These are phyloP conservation scores for Fusarium goolgardi DNA, from an alignment of 2,329 filamentous ascomycete species.

Conservation along the genomic window DNA sequence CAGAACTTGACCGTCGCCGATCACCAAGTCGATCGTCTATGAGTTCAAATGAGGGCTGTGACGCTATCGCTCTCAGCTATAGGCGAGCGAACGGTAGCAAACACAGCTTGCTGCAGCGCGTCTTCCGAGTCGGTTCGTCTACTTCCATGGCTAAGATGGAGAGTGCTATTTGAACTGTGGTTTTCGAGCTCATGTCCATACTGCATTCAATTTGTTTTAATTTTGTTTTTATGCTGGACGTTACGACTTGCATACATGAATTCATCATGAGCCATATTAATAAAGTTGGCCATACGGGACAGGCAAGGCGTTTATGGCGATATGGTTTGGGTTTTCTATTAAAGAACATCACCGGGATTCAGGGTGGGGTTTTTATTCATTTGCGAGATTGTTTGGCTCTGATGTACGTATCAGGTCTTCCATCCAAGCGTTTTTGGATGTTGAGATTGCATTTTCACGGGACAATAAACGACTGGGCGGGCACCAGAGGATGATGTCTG, in stretches of 20 bases:
- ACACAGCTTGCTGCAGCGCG: constrained; percentile 42
- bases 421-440: constrained; percentile 23
- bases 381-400: constrained; percentile 42
- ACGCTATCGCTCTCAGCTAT: constrained; percentile 37
- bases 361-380: constrained; percentile 22
- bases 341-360: constrained; percentile 26
- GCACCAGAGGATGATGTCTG: constrained; percentile 27
- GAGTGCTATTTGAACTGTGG: constrained; percentile 12
- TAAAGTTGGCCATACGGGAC: constrained; percentile 26
- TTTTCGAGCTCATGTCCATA: too few relatives aligned
- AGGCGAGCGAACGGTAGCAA: constrained; percentile 45
- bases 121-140: constrained; percentile 42
- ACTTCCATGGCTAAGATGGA: constrained; percentile 36
- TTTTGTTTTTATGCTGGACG: constrained; percentile 10
- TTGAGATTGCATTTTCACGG: constrained; percentile 38
- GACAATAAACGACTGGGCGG: constrained; percentile 27
- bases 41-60: constrained; percentile 26
- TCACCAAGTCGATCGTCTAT: constrained; percentile 22
- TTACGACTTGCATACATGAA: constrained; percentile 31
- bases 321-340: constrained; percentile 16
- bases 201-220: background rate
- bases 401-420: constrained; percentile 44
- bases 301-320: constrained; percentile 42
- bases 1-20: constrained; percentile 51
- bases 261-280: constrained; percentile 35